These are phyloP conservation scores for Fusarium siculi DNA, from an alignment of 2,329 filamentous ascomycete genomes.

Conservation along the genomic window DNA sequence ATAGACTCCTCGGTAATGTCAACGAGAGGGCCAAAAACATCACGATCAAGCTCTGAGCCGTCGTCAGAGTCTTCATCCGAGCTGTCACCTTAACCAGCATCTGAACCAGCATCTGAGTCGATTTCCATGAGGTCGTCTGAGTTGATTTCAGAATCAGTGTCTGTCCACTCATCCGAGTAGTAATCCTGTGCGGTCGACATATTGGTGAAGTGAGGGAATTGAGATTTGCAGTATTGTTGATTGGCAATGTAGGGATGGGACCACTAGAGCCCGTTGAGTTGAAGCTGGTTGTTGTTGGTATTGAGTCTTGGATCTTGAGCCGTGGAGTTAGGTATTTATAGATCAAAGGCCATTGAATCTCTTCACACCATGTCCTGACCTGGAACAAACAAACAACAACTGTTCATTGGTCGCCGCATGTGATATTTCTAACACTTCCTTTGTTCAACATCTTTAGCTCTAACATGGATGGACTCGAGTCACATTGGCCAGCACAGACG, in stretches of 20 bases:
- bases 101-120: background rate
- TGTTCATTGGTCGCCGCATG: background rate
- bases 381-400: background rate
- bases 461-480: background rate
- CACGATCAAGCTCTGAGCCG: background rate
- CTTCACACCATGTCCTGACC: background rate
- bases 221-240: background rate
- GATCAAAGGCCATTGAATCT: background rate
- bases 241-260: background rate
- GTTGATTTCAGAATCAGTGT: background rate
- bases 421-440: background rate
- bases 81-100: too few relatives aligned
- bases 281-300: background rate
- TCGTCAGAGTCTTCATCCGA: background rate
- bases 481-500: background rate
- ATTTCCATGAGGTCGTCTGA: background rate
- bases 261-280: background rate
- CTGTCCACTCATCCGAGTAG: background rate
- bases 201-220: background rate
- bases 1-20: background rate
- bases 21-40: background rate
- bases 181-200: background rate
- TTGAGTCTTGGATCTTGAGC: background rate
- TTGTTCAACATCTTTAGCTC: background rate
- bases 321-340: background rate